These are phyloP conservation scores for Colletotrichum plurivorum DNA, from an alignment of 2,329 filamentous ascomycete species.

Conservation along the genomic window DNA sequence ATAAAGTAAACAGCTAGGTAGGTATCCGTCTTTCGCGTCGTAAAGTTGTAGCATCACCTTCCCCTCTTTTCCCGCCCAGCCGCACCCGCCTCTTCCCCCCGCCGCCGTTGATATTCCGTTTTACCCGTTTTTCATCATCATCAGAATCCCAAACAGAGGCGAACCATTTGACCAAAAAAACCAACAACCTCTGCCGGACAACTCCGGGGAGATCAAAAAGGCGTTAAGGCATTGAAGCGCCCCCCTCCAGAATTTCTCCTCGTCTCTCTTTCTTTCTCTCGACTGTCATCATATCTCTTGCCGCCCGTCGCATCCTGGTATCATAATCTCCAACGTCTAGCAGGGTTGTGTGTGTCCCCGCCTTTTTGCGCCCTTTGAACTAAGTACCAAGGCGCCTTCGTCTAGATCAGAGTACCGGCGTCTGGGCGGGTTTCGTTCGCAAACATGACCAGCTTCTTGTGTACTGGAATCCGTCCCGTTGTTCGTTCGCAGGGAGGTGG, in stretches of 20 bases:
- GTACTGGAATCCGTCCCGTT: constrained; percentile 40
- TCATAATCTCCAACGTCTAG: constrained; percentile 39
- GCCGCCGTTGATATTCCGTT: constrained; percentile 19
- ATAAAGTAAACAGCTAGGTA: constrained; percentile 41
- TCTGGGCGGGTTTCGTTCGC: constrained; percentile 2
- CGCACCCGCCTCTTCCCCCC: constrained; percentile 2
- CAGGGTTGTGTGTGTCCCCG: constrained; percentile 10
- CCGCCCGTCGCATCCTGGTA: constrained; percentile 34
- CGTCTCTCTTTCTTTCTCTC: no score
- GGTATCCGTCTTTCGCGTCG: constrained; percentile 41
- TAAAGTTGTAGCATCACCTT: constrained; percentile 24
- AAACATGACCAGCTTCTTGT: constrained; percentile 27
- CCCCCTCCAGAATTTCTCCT: not conserved
- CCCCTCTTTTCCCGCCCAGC: constrained; percentile 9
- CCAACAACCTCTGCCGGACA: constrained; percentile 18
- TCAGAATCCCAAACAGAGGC: constrained; percentile 32
- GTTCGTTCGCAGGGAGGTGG: constrained; percentile 27
- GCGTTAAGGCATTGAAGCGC: constrained; percentile 14
- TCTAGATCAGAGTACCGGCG: constrained; percentile 11
- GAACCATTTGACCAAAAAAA: constrained; percentile 5
- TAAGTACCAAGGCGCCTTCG: constrained; percentile 27
- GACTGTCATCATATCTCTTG: not conserved
- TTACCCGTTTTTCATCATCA: constrained; percentile 37
- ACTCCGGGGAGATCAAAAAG: constrained; percentile 19
- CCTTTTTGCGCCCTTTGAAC: constrained; percentile 25